These are phyloP conservation scores for Rosa rugosa DNA, from an alignment of 306 rosid genomes.

Conservation along the genomic window DNA sequence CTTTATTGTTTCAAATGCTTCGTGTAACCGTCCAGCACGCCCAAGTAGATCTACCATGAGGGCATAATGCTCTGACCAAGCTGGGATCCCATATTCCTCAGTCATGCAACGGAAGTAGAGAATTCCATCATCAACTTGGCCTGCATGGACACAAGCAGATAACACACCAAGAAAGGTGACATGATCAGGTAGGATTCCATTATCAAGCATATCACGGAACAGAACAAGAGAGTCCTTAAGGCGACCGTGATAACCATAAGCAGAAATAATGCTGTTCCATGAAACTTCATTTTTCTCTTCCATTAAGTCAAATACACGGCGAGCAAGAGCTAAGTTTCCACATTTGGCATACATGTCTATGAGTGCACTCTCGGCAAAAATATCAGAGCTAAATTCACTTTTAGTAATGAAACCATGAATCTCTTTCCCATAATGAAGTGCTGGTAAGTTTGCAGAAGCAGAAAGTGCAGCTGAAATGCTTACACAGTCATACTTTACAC, in stretches of 20 bases:
- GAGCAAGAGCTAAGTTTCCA: conserved; percentile 62
- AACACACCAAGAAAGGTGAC: conserved; percentile 77
- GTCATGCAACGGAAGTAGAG: conserved; percentile 62
- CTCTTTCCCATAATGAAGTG: conserved; percentile 68
- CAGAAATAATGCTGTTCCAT: conserved; percentile 77
- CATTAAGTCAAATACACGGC: conserved; percentile 59
- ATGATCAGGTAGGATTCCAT: conserved; percentile 64
- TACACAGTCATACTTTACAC: conserved; percentile 54
- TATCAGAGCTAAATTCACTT: conserved; percentile 47
- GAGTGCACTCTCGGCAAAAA: conserved; percentile 59
- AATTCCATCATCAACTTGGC: conserved; percentile 60
- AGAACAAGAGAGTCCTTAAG: conserved; percentile 52
- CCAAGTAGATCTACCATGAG: conserved; percentile 80
- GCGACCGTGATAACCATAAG: conserved; percentile 73
- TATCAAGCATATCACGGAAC: conserved; percentile 58
- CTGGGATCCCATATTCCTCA: conserved; percentile 50
- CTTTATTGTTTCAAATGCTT: conserved; percentile 68
- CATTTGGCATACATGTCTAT: conserved; percentile 87
- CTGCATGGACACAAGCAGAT: conserved; percentile 85
- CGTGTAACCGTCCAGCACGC: conserved; percentile 60
- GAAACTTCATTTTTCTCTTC: conserved; percentile 71
- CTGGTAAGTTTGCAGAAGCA: conserved; percentile 64
- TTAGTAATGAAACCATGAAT: conserved; percentile 62
- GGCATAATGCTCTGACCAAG: conserved; percentile 78
- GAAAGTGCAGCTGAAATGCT: conserved; percentile 69